Evolutionary conservation across 148 eudicot genomes (phyloP).

Genomic region (Amaranthus cruentus): DNA sequence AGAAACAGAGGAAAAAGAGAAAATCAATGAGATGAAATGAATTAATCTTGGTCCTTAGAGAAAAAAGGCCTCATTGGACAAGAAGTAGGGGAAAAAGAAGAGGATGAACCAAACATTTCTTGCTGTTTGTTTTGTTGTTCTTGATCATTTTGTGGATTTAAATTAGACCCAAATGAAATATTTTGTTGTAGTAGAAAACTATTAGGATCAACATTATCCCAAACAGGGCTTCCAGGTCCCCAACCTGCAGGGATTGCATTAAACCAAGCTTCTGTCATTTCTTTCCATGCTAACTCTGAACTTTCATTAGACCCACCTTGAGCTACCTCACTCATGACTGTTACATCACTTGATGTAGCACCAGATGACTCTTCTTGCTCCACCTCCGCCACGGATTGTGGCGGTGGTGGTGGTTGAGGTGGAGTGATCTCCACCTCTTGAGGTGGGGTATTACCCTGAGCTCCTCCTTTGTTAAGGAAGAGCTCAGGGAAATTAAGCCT

Average conservation of each 20-base stretch:
- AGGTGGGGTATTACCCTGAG: not conserved
- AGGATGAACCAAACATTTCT: conserved; percentile 20
- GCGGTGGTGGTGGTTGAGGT: not conserved
- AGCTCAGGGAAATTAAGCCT: conserved; percentile 69
- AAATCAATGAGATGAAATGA: not conserved
- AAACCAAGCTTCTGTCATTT: conserved; percentile 74
- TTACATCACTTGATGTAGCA: conserved; percentile 21
- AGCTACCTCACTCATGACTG: conserved; percentile 16
- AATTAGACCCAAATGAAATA: conserved; percentile 27
- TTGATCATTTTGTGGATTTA: conserved; percentile 24
- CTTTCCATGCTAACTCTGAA: conserved; percentile 59
- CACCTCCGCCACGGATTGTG: conserved; percentile 6
- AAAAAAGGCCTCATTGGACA: conserved; percentile 51
- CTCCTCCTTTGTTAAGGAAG: conserved; percentile 37
- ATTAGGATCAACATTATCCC: conserved; percentile 75
- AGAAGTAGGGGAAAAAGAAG: conserved; percentile 39
- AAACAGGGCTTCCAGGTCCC: conserved; percentile 83
- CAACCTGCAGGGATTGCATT: conserved; percentile 69
- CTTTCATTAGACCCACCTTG: conserved; percentile 19
- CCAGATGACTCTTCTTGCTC: conserved; percentile 28
- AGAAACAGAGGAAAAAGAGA: not conserved
- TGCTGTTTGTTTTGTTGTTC: not conserved
- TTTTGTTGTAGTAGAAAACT: conserved; percentile 47
- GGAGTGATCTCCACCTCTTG: conserved; percentile 5
- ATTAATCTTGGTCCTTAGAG: conserved; percentile 35